A percentile compares a stretch with the other conserved stretches of the same genome.
Conservation (phyloP, 495 filamentous ascomycete species). For the Tuber aestivum region DNA sequence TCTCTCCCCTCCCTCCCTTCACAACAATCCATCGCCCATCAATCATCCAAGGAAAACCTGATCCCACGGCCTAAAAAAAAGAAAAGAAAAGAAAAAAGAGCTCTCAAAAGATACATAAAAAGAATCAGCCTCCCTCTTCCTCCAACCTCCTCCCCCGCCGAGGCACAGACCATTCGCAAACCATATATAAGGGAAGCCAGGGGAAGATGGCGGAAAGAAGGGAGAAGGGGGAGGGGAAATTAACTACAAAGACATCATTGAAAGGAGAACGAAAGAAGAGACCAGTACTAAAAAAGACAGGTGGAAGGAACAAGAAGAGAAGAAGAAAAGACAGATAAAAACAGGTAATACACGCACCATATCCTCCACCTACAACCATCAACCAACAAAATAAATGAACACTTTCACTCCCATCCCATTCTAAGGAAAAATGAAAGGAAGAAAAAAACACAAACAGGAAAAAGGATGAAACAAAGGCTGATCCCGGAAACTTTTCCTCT, state of each 20-base stretch:
- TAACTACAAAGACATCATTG: constrained; percentile 6
- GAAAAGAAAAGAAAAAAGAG: neutral
- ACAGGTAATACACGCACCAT: neutral
- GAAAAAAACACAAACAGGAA: neutral
- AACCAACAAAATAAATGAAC: constrained; percentile 11
- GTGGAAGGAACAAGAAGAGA: neutral
- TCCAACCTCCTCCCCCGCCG: neutral
- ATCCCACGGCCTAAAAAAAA: neutral
- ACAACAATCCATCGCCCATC: constrained; percentile 1
- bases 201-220: neutral
- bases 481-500: constrained; percentile 4
- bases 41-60: constrained; percentile 1
- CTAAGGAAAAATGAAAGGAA: constrained; percentile 18
- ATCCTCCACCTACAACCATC: constrained; percentile 2
- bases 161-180: neutral
- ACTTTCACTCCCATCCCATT: constrained; percentile 5
- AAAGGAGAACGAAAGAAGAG: neutral
- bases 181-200: neutral
- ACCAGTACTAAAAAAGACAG: neutral
- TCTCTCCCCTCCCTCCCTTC: neutral
- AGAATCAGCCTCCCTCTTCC: neutral
- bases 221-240: neutral
- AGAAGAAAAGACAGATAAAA: neutral
- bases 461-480: neutral
- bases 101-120: neutral